Percentiles rank a stretch among this genome's conserved stretches.
Evolutionary conservation across 306 rosid species (phyloP).

Genomic region (Neltuma alba): DNA sequence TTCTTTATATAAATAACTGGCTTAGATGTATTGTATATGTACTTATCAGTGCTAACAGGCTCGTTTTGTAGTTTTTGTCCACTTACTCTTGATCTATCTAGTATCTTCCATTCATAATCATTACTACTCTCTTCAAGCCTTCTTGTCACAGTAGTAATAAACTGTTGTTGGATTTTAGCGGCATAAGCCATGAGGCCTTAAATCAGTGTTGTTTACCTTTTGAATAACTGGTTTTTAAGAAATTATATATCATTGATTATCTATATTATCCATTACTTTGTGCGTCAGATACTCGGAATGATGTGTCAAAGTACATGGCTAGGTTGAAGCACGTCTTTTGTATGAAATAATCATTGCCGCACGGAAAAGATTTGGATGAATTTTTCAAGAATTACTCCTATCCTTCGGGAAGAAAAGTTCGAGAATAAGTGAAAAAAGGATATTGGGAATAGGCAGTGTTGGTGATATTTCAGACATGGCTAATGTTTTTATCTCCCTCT

Average conservation of each 20-base stretch:
- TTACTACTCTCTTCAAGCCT: constrained; percentile 3
- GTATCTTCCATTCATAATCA: not conserved
- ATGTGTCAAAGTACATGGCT: not conserved
- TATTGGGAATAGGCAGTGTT: not conserved
- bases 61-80: not conserved
- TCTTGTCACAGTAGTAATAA: not conserved
- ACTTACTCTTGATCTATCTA: not conserved
- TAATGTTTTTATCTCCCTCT: not conserved
- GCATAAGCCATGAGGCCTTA: not conserved
- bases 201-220: not conserved
- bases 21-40: not conserved
- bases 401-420: not conserved
- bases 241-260: not conserved
- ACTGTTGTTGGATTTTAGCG: not conserved
- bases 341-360: not conserved
- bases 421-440: not conserved
- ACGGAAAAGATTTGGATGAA: constrained; percentile 7
- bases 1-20: constrained; percentile 1
- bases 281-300: not conserved
- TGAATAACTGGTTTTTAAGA: constrained; percentile 15
- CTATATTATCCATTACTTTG: not conserved
- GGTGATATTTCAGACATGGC: not conserved
- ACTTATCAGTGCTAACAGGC: not conserved
- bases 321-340: not conserved
- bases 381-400: not conserved